phyloP scores from a whole-genome alignment of 768 basidiomycete genomes.

The Suillus subluteus region DNA sequence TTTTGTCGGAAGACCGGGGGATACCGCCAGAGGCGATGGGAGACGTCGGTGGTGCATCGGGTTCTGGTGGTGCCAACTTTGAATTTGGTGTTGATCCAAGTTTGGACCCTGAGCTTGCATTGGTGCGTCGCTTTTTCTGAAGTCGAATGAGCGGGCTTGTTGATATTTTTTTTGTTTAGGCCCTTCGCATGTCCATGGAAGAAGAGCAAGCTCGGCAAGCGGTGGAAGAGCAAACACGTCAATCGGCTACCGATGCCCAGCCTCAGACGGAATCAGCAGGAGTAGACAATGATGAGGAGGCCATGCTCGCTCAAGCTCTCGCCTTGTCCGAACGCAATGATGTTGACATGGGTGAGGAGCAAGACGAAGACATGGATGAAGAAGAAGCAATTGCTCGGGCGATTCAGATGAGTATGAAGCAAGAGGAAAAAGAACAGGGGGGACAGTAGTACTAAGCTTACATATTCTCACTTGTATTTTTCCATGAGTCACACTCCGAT shows the following conservation, averaged over 20 bases:
- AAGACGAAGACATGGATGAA: conserved; percentile 74
- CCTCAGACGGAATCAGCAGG: conserved; percentile 40
- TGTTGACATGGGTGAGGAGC: conserved; percentile 54
- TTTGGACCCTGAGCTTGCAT: conserved; percentile 94
- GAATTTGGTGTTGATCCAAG: conserved; percentile 95
- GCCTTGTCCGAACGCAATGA: conserved; percentile 69
- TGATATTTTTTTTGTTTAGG: conserved; percentile 48
- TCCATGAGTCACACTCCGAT: not conserved
- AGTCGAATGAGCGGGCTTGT: conserved; percentile 7
- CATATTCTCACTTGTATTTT: conserved; percentile 8
- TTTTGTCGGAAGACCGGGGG: conserved; percentile 80
- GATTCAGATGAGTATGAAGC: conserved; percentile 92
- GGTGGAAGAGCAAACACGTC: conserved; percentile 43
- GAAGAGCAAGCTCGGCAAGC: conserved; percentile 85
- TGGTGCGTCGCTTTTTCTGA: conserved; percentile 57
- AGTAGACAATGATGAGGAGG: conserved; percentile 77
- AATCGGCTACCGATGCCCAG: conserved; percentile 27
- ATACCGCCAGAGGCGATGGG: conserved; percentile 66
- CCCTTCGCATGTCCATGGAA: conserved; percentile 96
- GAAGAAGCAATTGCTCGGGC: conserved; percentile 91
- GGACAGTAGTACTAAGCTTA: conserved; percentile 24
- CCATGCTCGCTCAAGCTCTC: conserved; percentile 74
- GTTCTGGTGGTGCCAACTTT: conserved; percentile 58
- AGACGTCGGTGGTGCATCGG: conserved; percentile 49
- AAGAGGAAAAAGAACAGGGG: conserved; percentile 50